Conservation (phyloP, 2,329 filamentous ascomycete genomes). For the Sporothrix pseudoabietina region DNA sequence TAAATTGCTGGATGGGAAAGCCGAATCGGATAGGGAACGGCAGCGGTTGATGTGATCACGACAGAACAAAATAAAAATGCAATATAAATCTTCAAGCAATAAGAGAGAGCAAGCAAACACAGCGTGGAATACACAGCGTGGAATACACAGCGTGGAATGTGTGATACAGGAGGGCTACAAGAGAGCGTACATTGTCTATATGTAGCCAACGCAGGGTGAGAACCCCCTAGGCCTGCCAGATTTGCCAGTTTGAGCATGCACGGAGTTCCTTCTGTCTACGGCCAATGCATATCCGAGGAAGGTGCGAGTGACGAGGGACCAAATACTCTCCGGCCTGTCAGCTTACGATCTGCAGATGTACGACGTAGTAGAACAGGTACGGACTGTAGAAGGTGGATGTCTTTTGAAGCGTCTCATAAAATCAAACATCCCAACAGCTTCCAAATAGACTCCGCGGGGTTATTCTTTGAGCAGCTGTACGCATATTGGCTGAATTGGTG, state of each 20-base stretch:
- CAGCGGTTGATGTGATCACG: not conserved
- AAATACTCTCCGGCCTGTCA: not conserved
- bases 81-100: not conserved
- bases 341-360: not conserved
- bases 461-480: not conserved
- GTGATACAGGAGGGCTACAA: not conserved
- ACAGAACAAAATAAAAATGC: conserved; percentile 2
- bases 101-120: not conserved
- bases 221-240: conserved; percentile 41
- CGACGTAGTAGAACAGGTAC: not conserved
- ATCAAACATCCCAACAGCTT: not conserved
- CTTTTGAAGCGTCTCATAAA: not conserved
- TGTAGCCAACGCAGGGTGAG: conserved; percentile 7
- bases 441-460: not conserved
- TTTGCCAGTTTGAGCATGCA: not conserved
- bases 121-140: not conserved
- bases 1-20: too few species aligned
- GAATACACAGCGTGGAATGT: not conserved
- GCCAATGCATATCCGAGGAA: not conserved
- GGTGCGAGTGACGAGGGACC: not conserved
- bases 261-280: not conserved
- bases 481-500: not conserved
- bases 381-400: not conserved
- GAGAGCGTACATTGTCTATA: not conserved
- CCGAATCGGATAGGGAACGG: not conserved